Evolutionary conservation across 2,329 filamentous ascomycete species (phyloP), one percentile per base, ranked within the genome.

Genomic region (Hansfordia pulvinata): DNA sequence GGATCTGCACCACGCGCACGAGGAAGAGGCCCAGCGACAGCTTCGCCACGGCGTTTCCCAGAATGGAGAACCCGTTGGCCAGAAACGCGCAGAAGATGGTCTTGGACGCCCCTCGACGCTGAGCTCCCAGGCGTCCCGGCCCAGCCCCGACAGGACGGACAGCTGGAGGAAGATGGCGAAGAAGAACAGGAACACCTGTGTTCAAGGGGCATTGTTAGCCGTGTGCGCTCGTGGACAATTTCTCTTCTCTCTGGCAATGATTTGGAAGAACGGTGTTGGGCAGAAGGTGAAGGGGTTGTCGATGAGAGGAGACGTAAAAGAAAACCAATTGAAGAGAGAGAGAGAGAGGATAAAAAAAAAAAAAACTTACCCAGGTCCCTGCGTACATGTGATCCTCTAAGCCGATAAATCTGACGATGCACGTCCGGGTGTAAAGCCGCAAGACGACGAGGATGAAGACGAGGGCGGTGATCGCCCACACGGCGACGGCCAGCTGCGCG

Each of bases 1-100:
- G 36, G 4, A 42, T 35, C 35, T 50, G 50, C 4, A 53, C 50
- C 4, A 54, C 49, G 1, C 52, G 44, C 9, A 55, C 36, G n/a
- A 55, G 34, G 23, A 55, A 55, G 6, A 53, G 38, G 5, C 49
- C 52, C 47, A 53, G 52, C 3, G 47, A 54, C 5, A 53, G 33
- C 33, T 55, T 55, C 26, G 52, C 50, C 38, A 53, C 43, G 15
- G 51, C 49, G 20, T 53, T 55, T 9, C 51, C 52, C 1, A 38
- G 44, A 24, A 54, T 49, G 27, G 46, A 46, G 26, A 53, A 52
- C 9, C 39, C 47, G 33, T 52, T 53, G 26, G 48, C 52, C 11
- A 55, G 42, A 22, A 52, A 53, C 3, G 46, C 49, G 50, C 50
- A 55, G 27, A 54, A 49, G 29, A 55, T 53, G 30, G 52, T 48